Base-by-base conservation (phyloP, 176 grass and related monocot genomes). In the Carex kokanica region DNA sequence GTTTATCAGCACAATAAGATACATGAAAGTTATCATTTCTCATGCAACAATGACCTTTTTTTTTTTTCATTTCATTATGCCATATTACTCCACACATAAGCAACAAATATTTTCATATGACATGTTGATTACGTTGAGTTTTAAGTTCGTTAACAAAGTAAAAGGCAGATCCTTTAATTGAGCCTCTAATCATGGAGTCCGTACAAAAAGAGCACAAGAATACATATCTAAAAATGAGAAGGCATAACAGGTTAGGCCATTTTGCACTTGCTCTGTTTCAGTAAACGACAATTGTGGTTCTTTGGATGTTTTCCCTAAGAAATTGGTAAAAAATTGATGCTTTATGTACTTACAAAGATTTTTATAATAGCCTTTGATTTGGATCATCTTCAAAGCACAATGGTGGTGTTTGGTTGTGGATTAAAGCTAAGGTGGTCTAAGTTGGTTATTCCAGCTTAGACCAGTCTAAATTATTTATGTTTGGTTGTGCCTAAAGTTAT, bases 191-290 rank as follows among this genome's bases (percentile, higher is more conserved):
- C 34, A 11, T 65, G 79, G 60, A 52, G 25, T 65, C 79, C 11
- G 57, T 81, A 65, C 79, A 63, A 59, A 60, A 59, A 10, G 10
- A 27, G 12, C 4, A 75, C 38, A 47, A 18, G 3, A 21, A 63
- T 14, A 41, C 49, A 14, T 64, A 41, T 21, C 63, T 32, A 47
- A 10, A 29, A 80, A 49, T 73, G n/a, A 49, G 32, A 74, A 23
- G 43, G 43, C 14, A 36, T 36, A 12, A 2, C 52, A 78, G 38
- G 59, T 81, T 62, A 81, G 79, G 79, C 79, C 60, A 81, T 81
- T 64, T 65, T 63, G 31, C 79, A 81, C 36, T 81, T 60, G 57
- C n/a, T 81, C 54, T 65, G 70, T 25, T 74, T 52, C 25, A 74
- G 43, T 25, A 74, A 25, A 11, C 12, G 43, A 74, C 20, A 51